A percentile compares a stretch with the other conserved stretches of the same genome.
phyloP scores from a whole-genome alignment of 2,329 filamentous ascomycete species.

The Cercospora zeae-maydis region DNA sequence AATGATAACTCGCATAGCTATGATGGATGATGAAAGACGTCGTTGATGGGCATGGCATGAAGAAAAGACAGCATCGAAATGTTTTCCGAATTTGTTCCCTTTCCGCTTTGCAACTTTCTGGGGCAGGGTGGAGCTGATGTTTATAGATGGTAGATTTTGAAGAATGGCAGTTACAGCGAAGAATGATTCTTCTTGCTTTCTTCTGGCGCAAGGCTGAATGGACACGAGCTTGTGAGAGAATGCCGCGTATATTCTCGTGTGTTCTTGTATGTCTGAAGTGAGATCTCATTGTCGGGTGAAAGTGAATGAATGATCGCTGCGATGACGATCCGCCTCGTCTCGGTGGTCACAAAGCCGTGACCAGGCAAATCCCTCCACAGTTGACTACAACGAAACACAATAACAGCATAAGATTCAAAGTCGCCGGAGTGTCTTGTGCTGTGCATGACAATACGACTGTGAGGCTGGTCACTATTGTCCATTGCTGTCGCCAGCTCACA shows the following conservation, averaged over 20 bases:
- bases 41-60: neutral
- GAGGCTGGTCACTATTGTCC: neutral
- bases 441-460: neutral
- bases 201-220: neutral
- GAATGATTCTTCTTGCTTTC: neutral
- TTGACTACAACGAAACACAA: neutral
- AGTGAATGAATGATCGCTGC: too few species aligned
- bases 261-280: too few species aligned
- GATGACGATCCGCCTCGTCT: too few species aligned
- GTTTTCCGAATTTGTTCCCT: neutral
- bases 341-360: too few species aligned
- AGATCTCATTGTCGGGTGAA: too few species aligned
- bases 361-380: neutral
- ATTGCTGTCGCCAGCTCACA: neutral
- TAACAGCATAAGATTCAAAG: neutral
- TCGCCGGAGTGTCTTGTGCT: neutral
- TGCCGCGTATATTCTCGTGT: neutral
- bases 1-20: conserved; percentile 18
- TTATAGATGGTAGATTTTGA: neutral
- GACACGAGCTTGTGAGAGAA: neutral
- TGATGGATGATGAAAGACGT: conserved; percentile 1
- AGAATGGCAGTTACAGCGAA: neutral
- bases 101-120: neutral
- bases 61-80: neutral
- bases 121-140: neutral